Base-by-base conservation (phyloP, 768 basidiomycete genomes). In the Kockovaella imperatae region DNA sequence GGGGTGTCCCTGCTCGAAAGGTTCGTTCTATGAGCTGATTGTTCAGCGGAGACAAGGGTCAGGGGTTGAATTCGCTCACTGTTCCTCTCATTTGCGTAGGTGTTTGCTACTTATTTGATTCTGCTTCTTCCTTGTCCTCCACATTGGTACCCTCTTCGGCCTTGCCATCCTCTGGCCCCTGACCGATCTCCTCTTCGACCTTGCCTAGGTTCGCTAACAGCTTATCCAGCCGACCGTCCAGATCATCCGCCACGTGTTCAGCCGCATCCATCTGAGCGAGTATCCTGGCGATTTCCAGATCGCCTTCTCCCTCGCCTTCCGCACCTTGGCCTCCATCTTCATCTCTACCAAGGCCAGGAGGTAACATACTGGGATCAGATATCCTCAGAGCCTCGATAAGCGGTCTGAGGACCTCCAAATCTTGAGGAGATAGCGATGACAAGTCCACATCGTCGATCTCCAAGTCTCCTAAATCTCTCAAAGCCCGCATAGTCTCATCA, bases 111-210 rank as follows among this genome's bases (percentile, higher is more conserved):
- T 35, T 10, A 29, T 46, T 40, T 30, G 45, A 32, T 29, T 50
- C 50, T 11, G 17, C 40, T 45, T 30, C 36, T 42, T 47, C 50
- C 46, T 47, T 46, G 24, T 53, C 44, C 23, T 51, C 40, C 50
- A 38, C 18, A 10, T 38, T 31, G 25, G 44, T 39, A 38, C 51
- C 55, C 41, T 57, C 76, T 38, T 77, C 78, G 21, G 42, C 21
- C 24, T 65, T 74, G 31, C 75, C 75, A 40, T 74, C 56, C 28
- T 34, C 36, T 21, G 86, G 86, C 32, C 87, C 88, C 52, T 84
- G 83, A 3, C 42, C 40, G 24, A 60, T 54, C 45, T 55, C 60
- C 42, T 52, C 49, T 18, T 57, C 60, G 5, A 60, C 57, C 35
- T 47, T 49, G 8, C 52, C 56, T 35, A 67, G 25, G 7, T 31